Evolutionary conservation across 2,329 filamentous ascomycete species (phyloP).

Genomic region (Berkeleyomyces basicola): DNA sequence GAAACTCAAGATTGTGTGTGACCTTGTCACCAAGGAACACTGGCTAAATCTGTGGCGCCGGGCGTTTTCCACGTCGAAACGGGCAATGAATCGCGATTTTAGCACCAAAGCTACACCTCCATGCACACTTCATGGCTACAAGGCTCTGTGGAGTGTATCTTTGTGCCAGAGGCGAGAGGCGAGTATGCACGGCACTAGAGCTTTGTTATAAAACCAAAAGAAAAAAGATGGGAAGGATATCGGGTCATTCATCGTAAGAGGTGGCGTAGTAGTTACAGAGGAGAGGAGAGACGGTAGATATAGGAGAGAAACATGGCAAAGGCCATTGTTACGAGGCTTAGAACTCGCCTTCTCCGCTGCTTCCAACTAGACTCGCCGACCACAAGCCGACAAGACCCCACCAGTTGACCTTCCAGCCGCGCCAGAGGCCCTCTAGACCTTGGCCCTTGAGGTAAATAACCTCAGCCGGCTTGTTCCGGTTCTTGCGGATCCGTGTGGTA

Average conservation of each 20-base stretch:
- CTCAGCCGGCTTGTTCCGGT: slow-evolving; percentile 21
- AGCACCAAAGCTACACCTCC: no score
- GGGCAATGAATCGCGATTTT: no score
- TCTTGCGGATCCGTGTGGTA: slow-evolving; percentile 3
- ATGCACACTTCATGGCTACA: not conserved
- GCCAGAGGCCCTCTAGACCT: slow-evolving; percentile 50
- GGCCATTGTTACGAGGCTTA: slow-evolving; percentile 18
- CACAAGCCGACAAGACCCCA: slow-evolving; percentile 62
- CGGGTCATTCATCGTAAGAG: not conserved
- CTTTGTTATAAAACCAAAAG: not conserved
- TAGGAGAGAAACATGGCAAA: not conserved
- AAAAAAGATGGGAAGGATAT: not conserved
- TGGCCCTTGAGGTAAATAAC: slow-evolving; percentile 42
- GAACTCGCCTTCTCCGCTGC: slow-evolving; percentile 44
- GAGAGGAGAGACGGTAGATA: not conserved
- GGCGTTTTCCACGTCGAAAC: no score
- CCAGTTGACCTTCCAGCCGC: slow-evolving; percentile 63
- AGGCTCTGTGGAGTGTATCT: not conserved
- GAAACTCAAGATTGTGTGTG: not conserved
- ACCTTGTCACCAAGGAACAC: no score
- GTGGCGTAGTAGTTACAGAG: not conserved
- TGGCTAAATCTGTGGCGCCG: no score
- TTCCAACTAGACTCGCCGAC: slow-evolving; percentile 48
- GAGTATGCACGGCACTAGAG: not conserved
- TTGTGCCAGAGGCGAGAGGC: not conserved